These are phyloP conservation scores for Plicaturopsis crispa DNA, from an alignment of 768 basidiomycete species.

Conservation along the genomic window DNA sequence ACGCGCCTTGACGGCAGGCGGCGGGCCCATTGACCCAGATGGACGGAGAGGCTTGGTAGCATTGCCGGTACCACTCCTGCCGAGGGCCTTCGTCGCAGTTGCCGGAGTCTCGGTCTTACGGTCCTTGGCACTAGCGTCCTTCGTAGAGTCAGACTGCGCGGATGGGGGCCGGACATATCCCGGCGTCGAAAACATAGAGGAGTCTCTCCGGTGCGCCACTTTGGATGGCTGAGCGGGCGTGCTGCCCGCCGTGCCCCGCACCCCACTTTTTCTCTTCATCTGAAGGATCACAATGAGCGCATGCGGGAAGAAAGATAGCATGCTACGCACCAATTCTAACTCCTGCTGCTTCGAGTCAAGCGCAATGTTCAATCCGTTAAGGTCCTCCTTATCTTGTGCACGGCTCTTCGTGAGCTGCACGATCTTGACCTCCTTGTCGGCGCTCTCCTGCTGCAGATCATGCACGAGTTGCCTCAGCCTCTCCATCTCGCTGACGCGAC, in stretches of 20 bases:
- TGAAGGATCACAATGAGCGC: constrained; percentile 15
- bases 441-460: constrained; percentile 71
- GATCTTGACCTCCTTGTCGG: constrained; percentile 78
- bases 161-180: constrained; percentile 46
- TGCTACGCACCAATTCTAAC: constrained; percentile 66
- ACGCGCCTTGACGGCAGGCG: constrained; percentile 23
- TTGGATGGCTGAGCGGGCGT: constrained; percentile 45
- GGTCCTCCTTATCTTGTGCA: constrained; percentile 66
- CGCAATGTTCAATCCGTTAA: constrained; percentile 82
- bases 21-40: constrained; percentile 47
- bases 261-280: constrained; percentile 59
- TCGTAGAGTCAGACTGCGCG: constrained; percentile 43
- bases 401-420: constrained; percentile 63
- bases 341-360: constrained; percentile 94
- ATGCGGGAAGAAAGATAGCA: constrained; percentile 2
- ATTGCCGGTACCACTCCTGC: constrained; percentile 10
- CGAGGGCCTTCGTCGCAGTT: constrained; percentile 22
- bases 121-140: constrained; percentile 25
- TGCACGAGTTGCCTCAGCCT: constrained; percentile 56
- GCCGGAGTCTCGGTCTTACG: constrained; percentile 29
- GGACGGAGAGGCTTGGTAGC: constrained; percentile 28
- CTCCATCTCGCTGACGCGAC: constrained; percentile 51
- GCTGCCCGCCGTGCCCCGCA: constrained; percentile 46
- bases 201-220: constrained; percentile 41
- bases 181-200: constrained; percentile 50